phyloP scores from a whole-genome alignment of 768 basidiomycete genomes.

The Mycena galopus region DNA sequence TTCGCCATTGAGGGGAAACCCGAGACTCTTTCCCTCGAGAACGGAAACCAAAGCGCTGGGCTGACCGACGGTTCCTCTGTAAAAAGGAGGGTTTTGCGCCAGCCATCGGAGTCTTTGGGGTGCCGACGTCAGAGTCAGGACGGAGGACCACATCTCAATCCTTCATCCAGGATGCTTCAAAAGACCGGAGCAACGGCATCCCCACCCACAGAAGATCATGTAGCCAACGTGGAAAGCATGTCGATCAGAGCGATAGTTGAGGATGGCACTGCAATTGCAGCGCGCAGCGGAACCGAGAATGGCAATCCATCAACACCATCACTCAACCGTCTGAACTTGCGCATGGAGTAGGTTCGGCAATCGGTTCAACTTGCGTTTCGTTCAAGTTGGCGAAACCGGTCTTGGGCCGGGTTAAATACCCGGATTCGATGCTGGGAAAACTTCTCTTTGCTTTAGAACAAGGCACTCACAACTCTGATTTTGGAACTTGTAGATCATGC shows the following conservation, averaged over 20 bases:
- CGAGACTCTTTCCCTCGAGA: not conserved
- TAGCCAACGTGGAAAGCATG: constrained; percentile 15
- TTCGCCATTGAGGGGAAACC: not conserved
- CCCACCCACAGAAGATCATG: not conserved
- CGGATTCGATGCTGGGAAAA: too few species aligned
- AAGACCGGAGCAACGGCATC: not conserved
- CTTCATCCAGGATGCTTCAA: not conserved
- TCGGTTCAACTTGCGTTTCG: not conserved
- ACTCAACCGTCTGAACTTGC: not conserved
- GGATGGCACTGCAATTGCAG: not conserved
- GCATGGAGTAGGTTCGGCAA: not conserved
- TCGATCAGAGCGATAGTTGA: constrained; percentile 1
- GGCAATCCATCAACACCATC: not conserved
- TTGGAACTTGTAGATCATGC: too few species aligned
- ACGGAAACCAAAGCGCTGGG: not conserved
- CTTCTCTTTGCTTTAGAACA: too few species aligned
- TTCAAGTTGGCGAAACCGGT: not conserved
- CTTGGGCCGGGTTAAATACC: too few species aligned
- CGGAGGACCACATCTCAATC: constrained; percentile 2
- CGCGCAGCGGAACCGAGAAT: not conserved
- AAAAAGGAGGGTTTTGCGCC: not conserved
- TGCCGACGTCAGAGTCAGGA: constrained; percentile 11
- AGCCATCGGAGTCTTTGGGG: constrained; percentile 12
- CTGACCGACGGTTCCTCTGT: not conserved
- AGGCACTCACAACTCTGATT: too few species aligned